Evolutionary conservation across 163 green algal species (phyloP), one percentile per base, ranked within the genome.

Genomic region (Dunaliella salina): DNA sequence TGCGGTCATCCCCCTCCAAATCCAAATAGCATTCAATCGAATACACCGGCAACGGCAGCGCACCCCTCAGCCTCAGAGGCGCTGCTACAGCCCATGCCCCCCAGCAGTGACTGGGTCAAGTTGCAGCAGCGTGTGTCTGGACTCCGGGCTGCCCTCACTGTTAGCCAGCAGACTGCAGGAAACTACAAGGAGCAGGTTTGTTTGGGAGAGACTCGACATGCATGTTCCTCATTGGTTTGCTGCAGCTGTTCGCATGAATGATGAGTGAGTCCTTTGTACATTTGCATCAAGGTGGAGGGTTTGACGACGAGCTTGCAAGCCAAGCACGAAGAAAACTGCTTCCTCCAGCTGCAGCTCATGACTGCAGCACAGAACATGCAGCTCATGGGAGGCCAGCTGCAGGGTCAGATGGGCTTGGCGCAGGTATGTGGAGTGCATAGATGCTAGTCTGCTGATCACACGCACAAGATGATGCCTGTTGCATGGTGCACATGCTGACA

Each of bases 291-390:
- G 79, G 79, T 82, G 30, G 79, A 26, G 34, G 79, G 79, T 1
- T 33, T 82, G 79, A 82, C 79, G 35, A 33, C 26, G 13, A 82
- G 79, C 5, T 26, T 82, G 32, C 79, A 82, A 33, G 79, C 79
- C 13, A 82, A 82, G 79, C 79, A 82, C 24, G 79, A 82, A 33
- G 79, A 82, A 57, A 82, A 82, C 32, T 59, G 79, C 33, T 82
- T 30, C 79, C 79, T 82, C 32, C 79, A 82, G 32, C 79, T 82
- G 20, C 79, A 82, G 32, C 79, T 82, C 33, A 82, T 82, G 79
- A 45, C 34, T 35, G 79, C 79, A 17, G 34, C 79, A 59, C 79
- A 82, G 79, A 82, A 82, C 79, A 82, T 82, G 30, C 30, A 82
- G 32, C 79, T 82, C 20, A 59, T 82, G 79, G 79, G 35, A 57